phyloP scores from a whole-genome alignment of 2,329 filamentous ascomycete species.

The Ceratocystis smalleyi region DNA sequence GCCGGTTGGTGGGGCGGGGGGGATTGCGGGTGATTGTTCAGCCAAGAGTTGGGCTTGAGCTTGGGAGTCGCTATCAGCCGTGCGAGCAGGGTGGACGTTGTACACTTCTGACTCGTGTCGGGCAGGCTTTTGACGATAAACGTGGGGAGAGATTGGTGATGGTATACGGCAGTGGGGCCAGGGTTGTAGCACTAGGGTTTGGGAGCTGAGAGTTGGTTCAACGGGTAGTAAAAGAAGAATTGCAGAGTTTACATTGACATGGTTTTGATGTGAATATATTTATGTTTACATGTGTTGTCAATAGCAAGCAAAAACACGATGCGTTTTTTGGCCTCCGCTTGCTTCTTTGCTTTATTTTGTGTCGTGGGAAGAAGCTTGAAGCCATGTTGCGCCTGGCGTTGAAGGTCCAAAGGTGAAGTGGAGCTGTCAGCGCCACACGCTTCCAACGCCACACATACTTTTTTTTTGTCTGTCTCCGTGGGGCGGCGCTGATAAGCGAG shows the following conservation, averaged over 20 bases:
- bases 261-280: too few relatives aligned
- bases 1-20: slow-evolving; percentile 6
- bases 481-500: background rate
- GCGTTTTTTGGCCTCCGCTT: too few relatives aligned
- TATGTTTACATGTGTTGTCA: too few relatives aligned
- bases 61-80: background rate
- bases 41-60: background rate
- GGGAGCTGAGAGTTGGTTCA: too few relatives aligned
- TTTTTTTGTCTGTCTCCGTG: background rate
- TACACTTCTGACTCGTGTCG: too few relatives aligned
- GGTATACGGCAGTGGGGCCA: background rate
- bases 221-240: too few relatives aligned
- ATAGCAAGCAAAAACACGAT: too few relatives aligned
- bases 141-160: too few relatives aligned
- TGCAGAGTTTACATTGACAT: too few relatives aligned
- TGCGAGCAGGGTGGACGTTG: too few relatives aligned
- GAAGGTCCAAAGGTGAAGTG: background rate
- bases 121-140: too few relatives aligned
- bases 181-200: background rate
- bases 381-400: background rate
- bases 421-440: background rate
- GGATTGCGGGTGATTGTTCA: background rate
- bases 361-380: background rate
- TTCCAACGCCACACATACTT: background rate
- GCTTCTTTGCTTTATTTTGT: background rate